Evolutionary conservation across 2,329 filamentous ascomycete genomes (phyloP).

Genomic region (Microsporum ferrugineum): DNA sequence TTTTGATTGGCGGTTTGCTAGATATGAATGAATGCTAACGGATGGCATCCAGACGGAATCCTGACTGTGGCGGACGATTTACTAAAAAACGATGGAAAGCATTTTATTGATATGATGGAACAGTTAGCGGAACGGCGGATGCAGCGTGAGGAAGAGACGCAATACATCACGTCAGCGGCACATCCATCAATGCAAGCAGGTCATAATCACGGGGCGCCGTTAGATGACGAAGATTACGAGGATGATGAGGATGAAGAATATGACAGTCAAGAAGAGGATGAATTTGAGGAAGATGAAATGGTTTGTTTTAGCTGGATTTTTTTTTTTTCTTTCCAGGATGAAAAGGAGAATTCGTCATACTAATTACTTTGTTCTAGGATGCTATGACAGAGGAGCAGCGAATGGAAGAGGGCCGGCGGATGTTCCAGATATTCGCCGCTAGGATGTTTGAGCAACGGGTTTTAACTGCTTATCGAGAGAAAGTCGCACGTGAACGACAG

Average conservation of each 20-base stretch:
- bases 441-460: slow-evolving; percentile 99
- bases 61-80: slow-evolving; percentile 97
- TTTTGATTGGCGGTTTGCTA: background rate
- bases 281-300: slow-evolving; percentile 56
- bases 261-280: slow-evolving; percentile 52
- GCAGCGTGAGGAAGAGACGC: slow-evolving; percentile 87
- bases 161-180: slow-evolving; percentile 50
- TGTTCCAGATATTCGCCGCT: slow-evolving; percentile 99
- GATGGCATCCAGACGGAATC: slow-evolving; percentile 58
- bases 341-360: background rate
- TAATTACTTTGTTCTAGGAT: slow-evolving; percentile 47
- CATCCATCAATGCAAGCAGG: slow-evolving; percentile 51
- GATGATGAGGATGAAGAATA: slow-evolving; percentile 65
- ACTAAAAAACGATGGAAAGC: slow-evolving; percentile 96
- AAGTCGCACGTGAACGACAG: slow-evolving; percentile 86
- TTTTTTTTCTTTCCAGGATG: background rate
- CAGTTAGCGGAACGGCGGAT: slow-evolving; percentile 94
- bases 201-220: slow-evolving; percentile 62
- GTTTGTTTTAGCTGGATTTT: slow-evolving; percentile 34
- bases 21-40: slow-evolving; percentile 7
- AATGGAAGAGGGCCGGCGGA: slow-evolving; percentile 94
- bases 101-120: slow-evolving; percentile 99
- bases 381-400: slow-evolving; percentile 96
- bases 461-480: slow-evolving; percentile 92
- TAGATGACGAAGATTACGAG: slow-evolving; percentile 63